A percentile compares a stretch with the other conserved stretches of the same genome.
Conservation (phyloP, 192 early-diverging fungal genomes). For the Linnemannia hyalina region DNA sequence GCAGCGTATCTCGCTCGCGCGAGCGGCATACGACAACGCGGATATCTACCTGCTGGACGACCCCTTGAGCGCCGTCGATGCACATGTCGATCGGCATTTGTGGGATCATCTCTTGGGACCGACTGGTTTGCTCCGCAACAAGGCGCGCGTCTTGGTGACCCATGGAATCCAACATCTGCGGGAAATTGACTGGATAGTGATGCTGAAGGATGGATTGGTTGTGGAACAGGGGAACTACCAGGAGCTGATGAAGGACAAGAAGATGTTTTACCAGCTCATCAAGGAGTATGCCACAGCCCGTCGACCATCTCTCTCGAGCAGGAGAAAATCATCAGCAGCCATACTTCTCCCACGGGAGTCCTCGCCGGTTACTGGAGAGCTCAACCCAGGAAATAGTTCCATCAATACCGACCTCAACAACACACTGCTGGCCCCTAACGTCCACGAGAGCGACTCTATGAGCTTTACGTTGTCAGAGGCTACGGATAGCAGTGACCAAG, state of each 20-base stretch:
- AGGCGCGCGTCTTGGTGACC: slow-evolving; percentile 75
- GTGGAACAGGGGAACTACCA: slow-evolving; percentile 65
- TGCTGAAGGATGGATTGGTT: slow-evolving; percentile 58
- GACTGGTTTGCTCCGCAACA: slow-evolving; percentile 30
- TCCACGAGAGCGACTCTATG: slow-evolving; percentile 32
- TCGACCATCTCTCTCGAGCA: neutral
- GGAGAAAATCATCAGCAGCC: neutral
- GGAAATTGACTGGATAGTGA: slow-evolving; percentile 60
- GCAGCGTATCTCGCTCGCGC: slow-evolving; percentile 81
- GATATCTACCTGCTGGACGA: slow-evolving; percentile 86
- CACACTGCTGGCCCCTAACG: neutral
- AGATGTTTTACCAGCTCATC: slow-evolving; percentile 57
- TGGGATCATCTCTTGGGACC: slow-evolving; percentile 58
- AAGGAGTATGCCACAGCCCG: slow-evolving; percentile 13
- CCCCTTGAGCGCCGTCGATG: slow-evolving; percentile 73
- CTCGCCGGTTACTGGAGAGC: neutral
- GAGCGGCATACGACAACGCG: slow-evolving; percentile 81
- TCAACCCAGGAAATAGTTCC: neutral
- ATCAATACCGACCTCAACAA: neutral
- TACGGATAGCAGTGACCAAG: neutral
- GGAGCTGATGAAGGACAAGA: slow-evolving; percentile 57
- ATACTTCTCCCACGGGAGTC: neutral
- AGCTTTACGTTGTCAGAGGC: slow-evolving; percentile 6
- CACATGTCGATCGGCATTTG: slow-evolving; percentile 59
- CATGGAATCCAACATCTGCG: slow-evolving; percentile 63